Evolutionary conservation across 768 basidiomycete species (phyloP).

Genomic region (Rhizopogon sp.): DNA sequence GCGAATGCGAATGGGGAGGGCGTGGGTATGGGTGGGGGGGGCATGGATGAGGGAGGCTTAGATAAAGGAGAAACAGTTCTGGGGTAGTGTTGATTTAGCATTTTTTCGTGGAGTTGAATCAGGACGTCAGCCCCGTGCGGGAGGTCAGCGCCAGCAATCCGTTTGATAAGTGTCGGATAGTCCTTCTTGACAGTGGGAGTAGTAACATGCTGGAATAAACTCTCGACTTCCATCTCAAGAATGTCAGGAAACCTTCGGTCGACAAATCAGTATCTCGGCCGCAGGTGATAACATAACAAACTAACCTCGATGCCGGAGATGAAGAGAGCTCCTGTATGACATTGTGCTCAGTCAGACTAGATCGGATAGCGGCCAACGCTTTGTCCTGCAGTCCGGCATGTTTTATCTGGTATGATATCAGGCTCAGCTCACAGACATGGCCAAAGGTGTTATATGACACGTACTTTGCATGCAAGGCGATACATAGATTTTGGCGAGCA

Average conservation of each 20-base stretch:
- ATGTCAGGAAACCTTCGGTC: constrained; percentile 2
- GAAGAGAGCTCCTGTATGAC: constrained; percentile 22
- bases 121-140: constrained; percentile 10
- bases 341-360: constrained; percentile 14
- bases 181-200: neutral
- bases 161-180: constrained; percentile 2
- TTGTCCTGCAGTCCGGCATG: constrained; percentile 11
- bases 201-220: constrained; percentile 4
- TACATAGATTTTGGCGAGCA: constrained; percentile 37
- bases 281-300: neutral
- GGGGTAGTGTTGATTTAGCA: constrained; percentile 5
- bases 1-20: too few species aligned
- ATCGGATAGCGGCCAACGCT: constrained; percentile 14
- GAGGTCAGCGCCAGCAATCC: constrained; percentile 4
- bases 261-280: neutral
- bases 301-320: constrained; percentile 20
- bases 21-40: too few species aligned
- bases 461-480: constrained; percentile 29
- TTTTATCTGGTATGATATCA: constrained; percentile 10
- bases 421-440: neutral
- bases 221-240: constrained; percentile 5
- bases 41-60: too few species aligned
- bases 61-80: too few species aligned
- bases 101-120: constrained; percentile 1
- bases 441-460: neutral